Evolutionary conservation across 495 filamentous ascomycete genomes (phyloP).

Genomic region (Oleoguttula mirabilis): DNA sequence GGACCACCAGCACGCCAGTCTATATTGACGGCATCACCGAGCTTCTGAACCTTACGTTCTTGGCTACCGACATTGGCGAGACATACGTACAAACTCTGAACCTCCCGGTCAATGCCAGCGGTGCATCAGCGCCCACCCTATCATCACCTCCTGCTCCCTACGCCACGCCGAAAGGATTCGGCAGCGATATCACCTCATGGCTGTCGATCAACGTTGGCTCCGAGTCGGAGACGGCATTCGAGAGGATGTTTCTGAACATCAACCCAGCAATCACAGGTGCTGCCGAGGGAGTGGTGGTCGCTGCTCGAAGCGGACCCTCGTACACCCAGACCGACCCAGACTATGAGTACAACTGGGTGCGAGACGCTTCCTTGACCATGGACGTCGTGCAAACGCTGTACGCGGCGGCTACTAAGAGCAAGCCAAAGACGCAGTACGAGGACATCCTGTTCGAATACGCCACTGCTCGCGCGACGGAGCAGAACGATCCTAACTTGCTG

Average conservation of each 20-base stretch:
- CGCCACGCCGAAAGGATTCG: constrained; percentile 18
- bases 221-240: constrained; percentile 11
- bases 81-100: constrained; percentile 16
- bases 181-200: constrained; percentile 18
- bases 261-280: constrained; percentile 18
- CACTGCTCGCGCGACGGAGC: constrained; percentile 17
- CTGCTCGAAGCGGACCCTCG: constrained; percentile 16
- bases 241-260: constrained; percentile 21
- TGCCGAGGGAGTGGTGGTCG: constrained; percentile 18
- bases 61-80: constrained; percentile 17
- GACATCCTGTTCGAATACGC: constrained; percentile 22
- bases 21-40: constrained; percentile 20
- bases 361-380: constrained; percentile 19
- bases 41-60: constrained; percentile 21
- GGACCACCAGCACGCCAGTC: constrained; percentile 15
- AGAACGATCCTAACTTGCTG: constrained; percentile 18
- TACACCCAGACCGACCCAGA: constrained; percentile 16
- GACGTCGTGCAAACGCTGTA: constrained; percentile 21
- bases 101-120: constrained; percentile 14
- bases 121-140: constrained; percentile 7
- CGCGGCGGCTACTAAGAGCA: constrained; percentile 12
- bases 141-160: constrained; percentile 15
- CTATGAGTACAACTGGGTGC: constrained; percentile 22
- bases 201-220: constrained; percentile 8
- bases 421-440: constrained; percentile 13